Evolutionary conservation across 75 land plant species (phyloP), one percentile per base, ranked within the genome.

Genomic region (Pseudotsuga menziesii): DNA sequence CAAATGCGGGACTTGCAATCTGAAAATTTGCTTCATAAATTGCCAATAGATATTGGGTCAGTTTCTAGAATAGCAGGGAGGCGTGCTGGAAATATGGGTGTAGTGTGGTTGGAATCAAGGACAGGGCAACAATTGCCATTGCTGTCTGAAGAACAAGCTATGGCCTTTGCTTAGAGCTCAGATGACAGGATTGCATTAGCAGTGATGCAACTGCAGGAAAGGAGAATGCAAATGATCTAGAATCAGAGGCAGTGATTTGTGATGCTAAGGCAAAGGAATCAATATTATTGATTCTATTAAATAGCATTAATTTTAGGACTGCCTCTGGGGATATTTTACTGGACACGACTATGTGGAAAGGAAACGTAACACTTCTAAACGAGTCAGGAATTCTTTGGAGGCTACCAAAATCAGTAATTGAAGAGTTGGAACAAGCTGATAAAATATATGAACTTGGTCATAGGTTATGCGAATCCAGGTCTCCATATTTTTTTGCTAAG

Each of bases 221-320:
- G 12, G 22, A 19, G 72, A 75, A 83, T 55, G 36, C 32, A 19
- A 73, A 66, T 25, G 75, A 67, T 59, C 56, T 74, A 60, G 75
- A 73, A 58, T 73, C 26, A 67, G 81, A 82, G 52, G 76, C 76
- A 54, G 75, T 61, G 52, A 71, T 41, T 58, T 52, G 58, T 48
- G 85, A 83, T 73, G 82, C 57, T 39, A 70, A 76, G 56, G 79
- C 83, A 75, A 79, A 83, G 70, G 83, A 81, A 75, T 72, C 52
- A 19, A 62, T 81, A 48, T 67, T 36, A 57, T 56, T 57, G 4
- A 61, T 72, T 76, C 36, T 81, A 58, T 69, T 25, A 29, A 44
- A 81, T 16, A 72, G 70, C 58, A 74, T 7, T 26, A 29, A 29
- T 29, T 29, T 29, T 29, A 29, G 32, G 32, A 29, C 32, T 29